Evolutionary conservation across 2,329 filamentous ascomycete species (phyloP).

Genomic region (Sarocladiaceae sp.): DNA sequence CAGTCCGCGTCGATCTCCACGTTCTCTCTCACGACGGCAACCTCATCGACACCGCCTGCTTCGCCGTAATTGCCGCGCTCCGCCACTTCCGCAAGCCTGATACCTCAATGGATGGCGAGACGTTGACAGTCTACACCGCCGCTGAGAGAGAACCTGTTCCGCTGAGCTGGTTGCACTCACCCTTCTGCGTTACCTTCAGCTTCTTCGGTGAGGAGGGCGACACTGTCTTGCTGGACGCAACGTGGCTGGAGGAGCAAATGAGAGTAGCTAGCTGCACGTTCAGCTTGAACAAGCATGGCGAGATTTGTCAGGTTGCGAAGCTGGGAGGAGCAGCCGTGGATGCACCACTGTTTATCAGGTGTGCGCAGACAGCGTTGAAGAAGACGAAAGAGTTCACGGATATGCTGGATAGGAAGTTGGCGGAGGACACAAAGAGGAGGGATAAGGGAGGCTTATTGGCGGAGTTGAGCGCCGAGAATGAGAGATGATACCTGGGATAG

Average conservation of each 20-base stretch:
- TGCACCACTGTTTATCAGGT: conserved; percentile 69
- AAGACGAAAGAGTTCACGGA: conserved; percentile 77
- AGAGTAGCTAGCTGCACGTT: conserved; percentile 69
- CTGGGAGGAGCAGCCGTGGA: conserved; percentile 79
- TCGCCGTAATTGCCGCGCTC: conserved; percentile 80
- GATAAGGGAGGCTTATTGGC: conserved; percentile 74
- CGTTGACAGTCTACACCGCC: conserved; percentile 74
- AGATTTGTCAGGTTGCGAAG: conserved; percentile 88
- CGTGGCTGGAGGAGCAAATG: conserved; percentile 68
- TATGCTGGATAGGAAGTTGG: conserved; percentile 65
- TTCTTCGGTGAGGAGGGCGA: conserved; percentile 72
- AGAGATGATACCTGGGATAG: conserved; percentile 36
- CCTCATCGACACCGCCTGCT: conserved; percentile 76
- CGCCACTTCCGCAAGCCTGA: conserved; percentile 90
- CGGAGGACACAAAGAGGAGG: conserved; percentile 69
- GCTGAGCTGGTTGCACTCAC: conserved; percentile 84
- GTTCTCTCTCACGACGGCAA: conserved; percentile 88
- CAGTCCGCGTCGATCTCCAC: conserved; percentile 84
- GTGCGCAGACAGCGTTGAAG: conserved; percentile 64
- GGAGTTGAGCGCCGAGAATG: conserved; percentile 78
- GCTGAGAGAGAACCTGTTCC: conserved; percentile 86
- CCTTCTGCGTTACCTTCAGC: conserved; percentile 84
- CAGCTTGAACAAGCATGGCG: conserved; percentile 81
- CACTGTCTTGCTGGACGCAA: conserved; percentile 62
- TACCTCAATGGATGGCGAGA: conserved; percentile 76